Conservation (phyloP, 2,329 filamentous ascomycete genomes). For the Diaporthe velutina region DNA sequence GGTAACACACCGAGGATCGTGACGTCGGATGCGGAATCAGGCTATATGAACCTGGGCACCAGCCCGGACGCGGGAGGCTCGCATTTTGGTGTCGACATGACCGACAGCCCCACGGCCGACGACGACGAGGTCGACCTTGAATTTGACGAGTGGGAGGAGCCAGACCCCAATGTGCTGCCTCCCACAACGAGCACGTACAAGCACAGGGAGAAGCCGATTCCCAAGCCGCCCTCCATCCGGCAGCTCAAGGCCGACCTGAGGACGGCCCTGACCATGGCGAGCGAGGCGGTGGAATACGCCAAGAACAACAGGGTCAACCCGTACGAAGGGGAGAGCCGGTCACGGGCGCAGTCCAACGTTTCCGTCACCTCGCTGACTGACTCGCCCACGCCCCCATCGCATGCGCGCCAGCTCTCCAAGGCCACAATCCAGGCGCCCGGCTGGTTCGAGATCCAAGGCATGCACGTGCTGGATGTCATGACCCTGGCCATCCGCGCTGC, state of each 20-base stretch:
- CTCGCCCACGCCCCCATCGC: conserved; percentile 40
- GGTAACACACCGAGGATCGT: conserved; percentile 52
- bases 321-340: conserved; percentile 47
- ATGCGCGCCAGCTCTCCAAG: conserved; percentile 38
- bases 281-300: conserved; percentile 74
- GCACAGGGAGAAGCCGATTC: conserved; percentile 82
- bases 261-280: conserved; percentile 76
- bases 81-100: conserved; percentile 49
- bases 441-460: conserved; percentile 89
- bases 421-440: conserved; percentile 63
- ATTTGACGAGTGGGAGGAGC: conserved; percentile 72
- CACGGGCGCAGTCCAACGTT: conserved; percentile 37
- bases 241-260: conserved; percentile 79
- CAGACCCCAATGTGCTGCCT: conserved; percentile 85
- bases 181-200: conserved; percentile 97
- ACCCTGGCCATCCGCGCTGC: conserved; percentile 96
- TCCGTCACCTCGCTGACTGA: conserved; percentile 38
- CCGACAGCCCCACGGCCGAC: conserved; percentile 56
- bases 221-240: conserved; percentile 85
- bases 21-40: conserved; percentile 67
- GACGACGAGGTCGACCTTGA: conserved; percentile 59
- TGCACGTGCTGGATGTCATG: conserved; percentile 92
- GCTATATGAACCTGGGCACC: conserved; percentile 70
- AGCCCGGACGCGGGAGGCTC: conserved; percentile 67
- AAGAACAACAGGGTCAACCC: conserved; percentile 45